Evolutionary conservation across 2,329 filamentous ascomycete genomes (phyloP), one percentile per base, ranked within the genome.

Genomic region (Pestalotiopsis sp.): DNA sequence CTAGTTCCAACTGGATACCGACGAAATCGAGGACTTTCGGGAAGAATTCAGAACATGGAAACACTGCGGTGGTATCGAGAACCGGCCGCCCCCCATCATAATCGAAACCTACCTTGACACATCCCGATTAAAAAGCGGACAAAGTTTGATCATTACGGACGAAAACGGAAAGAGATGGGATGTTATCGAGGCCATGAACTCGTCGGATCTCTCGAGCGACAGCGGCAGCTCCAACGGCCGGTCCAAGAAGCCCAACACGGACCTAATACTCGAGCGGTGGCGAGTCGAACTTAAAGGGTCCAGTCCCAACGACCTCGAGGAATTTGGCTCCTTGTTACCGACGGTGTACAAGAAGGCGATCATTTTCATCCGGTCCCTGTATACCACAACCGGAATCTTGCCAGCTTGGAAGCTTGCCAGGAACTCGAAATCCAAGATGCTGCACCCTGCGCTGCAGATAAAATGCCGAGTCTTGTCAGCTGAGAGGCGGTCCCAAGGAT

Each of bases 331-430:
- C 12, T 85, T 83, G 39, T 83, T 98, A 65, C 94, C 96, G 14
- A 95, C 93, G 66, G 91, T 97, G 69, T 99, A 99, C 86, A 99
- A 99, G 83, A 96, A 97, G 82, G 94, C 93, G 75, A 97, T 99
- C 72, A 92, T 98, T 73, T 90, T 98, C 74, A 98, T 98, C 81
- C 89, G 96, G 70, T 94, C 94, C 1, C 86, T 99, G 60, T 97
- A 93, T 79, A 90, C 93, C 64, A 92, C 93, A 67, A 89, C 93
- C 56, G 92, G 93, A 74, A 88, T 98, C 70, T 83, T 97, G 70
- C 96, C 96, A 2, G 90, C 92, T 27, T 97, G 92, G 91, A 97
- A 92, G 81, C 92, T 97, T 76, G 90, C 86, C 56, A 88, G 92
- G 76, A 91, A 93, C 75, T 90, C 88, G 64, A 86, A 93, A 71